phyloP scores from a whole-genome alignment of 805 yeast genomes.

The Candida tallmaniae region DNA sequence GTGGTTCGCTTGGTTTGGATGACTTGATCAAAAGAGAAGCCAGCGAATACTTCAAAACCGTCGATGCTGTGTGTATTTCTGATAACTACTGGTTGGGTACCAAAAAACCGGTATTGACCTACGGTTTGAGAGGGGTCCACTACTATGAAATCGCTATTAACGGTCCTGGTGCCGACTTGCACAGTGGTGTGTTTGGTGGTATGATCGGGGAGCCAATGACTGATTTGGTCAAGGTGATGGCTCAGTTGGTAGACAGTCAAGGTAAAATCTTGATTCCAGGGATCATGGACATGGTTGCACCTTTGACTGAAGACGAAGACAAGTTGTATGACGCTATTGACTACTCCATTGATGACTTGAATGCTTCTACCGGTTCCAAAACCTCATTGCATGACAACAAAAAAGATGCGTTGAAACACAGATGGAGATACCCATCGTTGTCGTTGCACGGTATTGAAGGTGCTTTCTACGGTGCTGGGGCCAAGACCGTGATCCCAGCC shows the following conservation, averaged over 20 bases:
- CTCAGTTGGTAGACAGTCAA: constrained; percentile 69
- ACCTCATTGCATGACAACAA: constrained; percentile 75
- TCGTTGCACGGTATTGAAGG: constrained; percentile 98
- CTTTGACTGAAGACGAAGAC: constrained; percentile 77
- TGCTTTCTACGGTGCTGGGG: constrained; percentile 92
- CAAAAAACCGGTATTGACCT: constrained; percentile 91
- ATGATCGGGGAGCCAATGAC: constrained; percentile 96
- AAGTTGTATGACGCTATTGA: constrained; percentile 80
- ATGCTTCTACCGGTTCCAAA: constrained; percentile 83
- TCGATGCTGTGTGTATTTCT: constrained; percentile 91
- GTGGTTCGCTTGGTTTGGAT: constrained; percentile 92
- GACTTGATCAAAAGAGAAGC: constrained; percentile 78
- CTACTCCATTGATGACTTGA: constrained; percentile 77
- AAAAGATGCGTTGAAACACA: constrained; percentile 87
- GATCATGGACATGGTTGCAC: constrained; percentile 90
- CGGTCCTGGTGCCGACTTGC: constrained; percentile 97
- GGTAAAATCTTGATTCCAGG: constrained; percentile 91
- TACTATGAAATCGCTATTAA: constrained; percentile 77
- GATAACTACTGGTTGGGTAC: constrained; percentile 99
- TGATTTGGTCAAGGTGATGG: constrained; percentile 75
- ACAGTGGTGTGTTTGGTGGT: constrained; percentile 97
- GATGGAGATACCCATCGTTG: constrained; percentile 98
- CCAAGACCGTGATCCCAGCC: constrained; percentile 97
- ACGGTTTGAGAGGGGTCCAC: constrained; percentile 95
- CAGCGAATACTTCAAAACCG: constrained; percentile 71